These are phyloP conservation scores for Tolypocladium album DNA, from an alignment of 2,329 filamentous ascomycete species.

Conservation along the genomic window DNA sequence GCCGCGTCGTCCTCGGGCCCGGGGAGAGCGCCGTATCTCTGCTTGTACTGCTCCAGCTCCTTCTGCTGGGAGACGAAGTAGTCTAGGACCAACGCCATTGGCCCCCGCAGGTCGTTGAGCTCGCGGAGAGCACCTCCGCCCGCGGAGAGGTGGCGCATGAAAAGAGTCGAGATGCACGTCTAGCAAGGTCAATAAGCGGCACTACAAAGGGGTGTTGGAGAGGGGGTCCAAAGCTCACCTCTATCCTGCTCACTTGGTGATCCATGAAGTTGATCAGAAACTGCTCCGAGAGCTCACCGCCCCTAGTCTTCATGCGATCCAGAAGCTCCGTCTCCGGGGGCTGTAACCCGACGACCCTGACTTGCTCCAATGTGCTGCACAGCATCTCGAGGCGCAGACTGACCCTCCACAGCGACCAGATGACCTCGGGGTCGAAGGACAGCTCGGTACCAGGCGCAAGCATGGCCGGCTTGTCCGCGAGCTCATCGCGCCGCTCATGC, in stretches of 20 bases:
- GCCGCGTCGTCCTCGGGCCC: conserved; percentile 4
- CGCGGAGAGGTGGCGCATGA: conserved; percentile 66
- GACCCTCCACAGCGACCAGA: conserved; percentile 85
- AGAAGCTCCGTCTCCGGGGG: conserved; percentile 75
- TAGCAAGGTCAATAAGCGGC: conserved; percentile 21
- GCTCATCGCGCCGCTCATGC: conserved; percentile 32
- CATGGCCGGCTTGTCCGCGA: conserved; percentile 46
- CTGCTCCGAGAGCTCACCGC: conserved; percentile 78
- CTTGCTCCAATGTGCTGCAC: conserved; percentile 75
- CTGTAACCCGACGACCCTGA: conserved; percentile 52
- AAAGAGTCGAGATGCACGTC: conserved; percentile 72
- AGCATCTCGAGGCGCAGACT: conserved; percentile 86
- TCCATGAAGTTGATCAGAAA: conserved; percentile 86
- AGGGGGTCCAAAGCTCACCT: conserved; percentile 51
- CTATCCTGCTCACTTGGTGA: conserved; percentile 90
- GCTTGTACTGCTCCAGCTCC: conserved; percentile 53
- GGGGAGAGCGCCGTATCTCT: conserved; percentile 34
- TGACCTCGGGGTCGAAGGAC: conserved; percentile 67
- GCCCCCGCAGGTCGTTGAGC: conserved; percentile 63
- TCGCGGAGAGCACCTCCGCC: conserved; percentile 52
- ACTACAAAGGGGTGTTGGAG: neutral
- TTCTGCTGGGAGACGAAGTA: conserved; percentile 50
- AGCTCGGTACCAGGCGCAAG: conserved; percentile 56
- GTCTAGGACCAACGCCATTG: conserved; percentile 62
- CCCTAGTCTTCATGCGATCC: conserved; percentile 54